These are phyloP conservation scores for Ormosia emarginata DNA, from an alignment of 306 rosid genomes.

Conservation along the genomic window DNA sequence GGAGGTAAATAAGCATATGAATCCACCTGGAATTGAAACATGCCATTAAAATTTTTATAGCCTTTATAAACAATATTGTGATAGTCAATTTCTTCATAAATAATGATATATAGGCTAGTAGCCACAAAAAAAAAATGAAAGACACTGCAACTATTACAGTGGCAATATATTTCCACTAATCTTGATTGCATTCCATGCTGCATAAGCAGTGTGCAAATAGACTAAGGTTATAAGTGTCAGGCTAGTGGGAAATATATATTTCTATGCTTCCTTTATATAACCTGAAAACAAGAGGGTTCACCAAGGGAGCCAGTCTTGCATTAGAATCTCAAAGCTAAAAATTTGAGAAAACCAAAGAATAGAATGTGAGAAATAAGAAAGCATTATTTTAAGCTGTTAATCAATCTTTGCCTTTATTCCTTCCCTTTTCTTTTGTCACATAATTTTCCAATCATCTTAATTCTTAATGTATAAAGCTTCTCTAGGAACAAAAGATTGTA, in stretches of 20 bases:
- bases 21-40: constrained; percentile 62
- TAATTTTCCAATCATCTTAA: not conserved
- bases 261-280: not conserved
- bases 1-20: constrained; percentile 87
- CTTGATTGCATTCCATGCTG: not conserved
- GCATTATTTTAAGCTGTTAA: not conserved
- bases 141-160: not conserved
- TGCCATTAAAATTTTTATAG: constrained; percentile 6
- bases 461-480: not conserved
- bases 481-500: not conserved
- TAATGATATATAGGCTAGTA: not conserved
- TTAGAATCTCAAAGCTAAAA: not conserved
- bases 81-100: not conserved
- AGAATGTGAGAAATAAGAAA: not conserved
- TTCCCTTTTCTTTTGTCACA: not conserved
- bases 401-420: not conserved
- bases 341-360: not conserved
- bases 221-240: not conserved
- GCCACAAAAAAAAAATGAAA: not conserved
- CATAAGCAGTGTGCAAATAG: not conserved
- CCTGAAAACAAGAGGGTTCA: not conserved
- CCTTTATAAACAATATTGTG: not conserved
- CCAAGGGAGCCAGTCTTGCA: not conserved
- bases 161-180: not conserved
- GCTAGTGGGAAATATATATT: not conserved